phyloP scores from a whole-genome alignment of 345 rosid genomes.

The Melaleuca quinquenervia region DNA sequence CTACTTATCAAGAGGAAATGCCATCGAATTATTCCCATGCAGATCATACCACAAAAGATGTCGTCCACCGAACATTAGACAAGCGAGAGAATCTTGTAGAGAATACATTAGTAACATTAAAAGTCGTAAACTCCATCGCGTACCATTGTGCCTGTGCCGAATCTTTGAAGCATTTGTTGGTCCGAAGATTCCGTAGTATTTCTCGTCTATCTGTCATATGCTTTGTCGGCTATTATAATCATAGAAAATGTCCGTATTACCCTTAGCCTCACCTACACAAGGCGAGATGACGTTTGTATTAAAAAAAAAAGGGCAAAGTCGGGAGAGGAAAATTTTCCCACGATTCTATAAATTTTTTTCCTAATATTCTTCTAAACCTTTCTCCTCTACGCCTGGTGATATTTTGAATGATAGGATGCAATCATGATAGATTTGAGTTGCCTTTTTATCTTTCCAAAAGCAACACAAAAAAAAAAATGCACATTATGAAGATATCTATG shows the following conservation, averaged over 20 bases:
- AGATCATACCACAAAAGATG: background rate
- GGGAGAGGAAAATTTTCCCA: background rate
- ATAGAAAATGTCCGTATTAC: background rate
- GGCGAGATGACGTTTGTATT: background rate
- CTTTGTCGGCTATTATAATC: background rate
- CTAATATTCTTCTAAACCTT: background rate
- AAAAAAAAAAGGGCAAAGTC: background rate
- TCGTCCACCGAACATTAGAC: background rate
- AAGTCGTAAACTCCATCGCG: background rate
- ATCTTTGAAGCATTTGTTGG: background rate
- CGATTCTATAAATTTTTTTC: rapidly evolving
- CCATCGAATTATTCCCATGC: background rate
- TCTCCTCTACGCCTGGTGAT: background rate
- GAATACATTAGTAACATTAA: background rate
- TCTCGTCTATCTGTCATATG: background rate
- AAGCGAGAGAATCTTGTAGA: background rate
- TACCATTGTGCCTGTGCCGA: background rate
- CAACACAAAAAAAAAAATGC: background rate
- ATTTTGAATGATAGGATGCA: background rate
- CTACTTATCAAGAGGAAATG: background rate
- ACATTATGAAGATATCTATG: background rate
- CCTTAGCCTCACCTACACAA: background rate
- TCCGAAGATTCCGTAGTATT: background rate
- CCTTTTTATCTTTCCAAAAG: background rate
- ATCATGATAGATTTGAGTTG: background rate